phyloP scores from a whole-genome alignment of 257 asterid genomes.

The Catharanthus roseus region DNA sequence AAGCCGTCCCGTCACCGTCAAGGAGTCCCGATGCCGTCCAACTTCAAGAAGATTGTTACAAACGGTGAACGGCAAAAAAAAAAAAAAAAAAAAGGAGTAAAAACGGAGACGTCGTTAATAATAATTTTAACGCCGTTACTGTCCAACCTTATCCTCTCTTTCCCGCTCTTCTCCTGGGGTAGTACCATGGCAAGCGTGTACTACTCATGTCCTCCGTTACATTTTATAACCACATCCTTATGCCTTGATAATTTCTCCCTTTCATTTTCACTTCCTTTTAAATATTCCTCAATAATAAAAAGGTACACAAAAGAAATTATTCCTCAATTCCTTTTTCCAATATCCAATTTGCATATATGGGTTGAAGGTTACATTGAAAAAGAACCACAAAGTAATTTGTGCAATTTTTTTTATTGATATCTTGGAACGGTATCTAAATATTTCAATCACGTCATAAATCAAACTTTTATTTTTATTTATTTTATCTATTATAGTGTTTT shows the following conservation, averaged over 20 bases:
- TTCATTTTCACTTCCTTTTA: background rate
- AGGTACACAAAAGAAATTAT: background rate
- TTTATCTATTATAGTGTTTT: no score
- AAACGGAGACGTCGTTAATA: background rate
- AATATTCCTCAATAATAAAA: background rate
- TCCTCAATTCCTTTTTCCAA: background rate
- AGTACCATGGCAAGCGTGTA: background rate
- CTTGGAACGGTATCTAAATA: no score
- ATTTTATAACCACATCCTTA: no score
- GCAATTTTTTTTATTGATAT: no score
- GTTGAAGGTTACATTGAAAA: background rate
- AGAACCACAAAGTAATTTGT: background rate
- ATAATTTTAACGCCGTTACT: constrained; percentile 2
- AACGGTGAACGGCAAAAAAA: constrained; percentile 15
- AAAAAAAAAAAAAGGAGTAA: background rate
- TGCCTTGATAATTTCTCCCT: background rate
- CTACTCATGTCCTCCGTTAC: background rate
- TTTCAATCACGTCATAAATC: no score
- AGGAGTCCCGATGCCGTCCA: constrained; percentile 11
- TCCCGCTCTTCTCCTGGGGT: no score
- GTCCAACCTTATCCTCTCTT: constrained; percentile 3
- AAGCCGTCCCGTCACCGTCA: constrained; percentile 23
- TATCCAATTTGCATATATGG: background rate
- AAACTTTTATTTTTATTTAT: no score
- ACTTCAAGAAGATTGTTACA: constrained; percentile 14